Conservation (phyloP, 2,329 filamentous ascomycete species). For the Stachybotrys elegans region DNA sequence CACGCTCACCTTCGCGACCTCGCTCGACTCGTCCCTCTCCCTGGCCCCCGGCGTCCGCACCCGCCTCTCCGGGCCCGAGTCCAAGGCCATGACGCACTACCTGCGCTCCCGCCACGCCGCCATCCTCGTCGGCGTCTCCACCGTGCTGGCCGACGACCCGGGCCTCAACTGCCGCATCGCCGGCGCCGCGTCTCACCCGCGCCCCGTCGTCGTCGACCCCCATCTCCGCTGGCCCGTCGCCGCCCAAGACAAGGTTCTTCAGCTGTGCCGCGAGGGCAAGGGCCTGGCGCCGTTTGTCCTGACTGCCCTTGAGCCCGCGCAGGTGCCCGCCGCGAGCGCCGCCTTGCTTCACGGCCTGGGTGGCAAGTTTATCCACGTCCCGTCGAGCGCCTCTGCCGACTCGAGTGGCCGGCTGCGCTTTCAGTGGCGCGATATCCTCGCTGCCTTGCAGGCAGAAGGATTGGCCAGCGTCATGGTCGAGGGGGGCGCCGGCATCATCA, state of each 20-base stretch:
- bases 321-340: conserved; percentile 38
- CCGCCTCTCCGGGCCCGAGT: conserved; percentile 71
- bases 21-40: conserved; percentile 76
- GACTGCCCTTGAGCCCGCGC: conserved; percentile 37
- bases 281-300: conserved; percentile 74
- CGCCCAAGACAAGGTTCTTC: conserved; percentile 58
- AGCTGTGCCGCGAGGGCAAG: conserved; percentile 55
- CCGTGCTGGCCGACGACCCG: conserved; percentile 79
- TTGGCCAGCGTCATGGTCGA: conserved; percentile 86
- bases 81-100: conserved; percentile 91
- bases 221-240: conserved; percentile 64
- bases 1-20: conserved; percentile 87
- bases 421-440: conserved; percentile 61
- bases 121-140: conserved; percentile 80
- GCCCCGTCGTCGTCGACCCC: conserved; percentile 80
- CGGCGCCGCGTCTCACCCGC: conserved; percentile 61
- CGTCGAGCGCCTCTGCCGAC: conserved; percentile 21
- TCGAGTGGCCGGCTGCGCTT: conserved; percentile 39
- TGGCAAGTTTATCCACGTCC: conserved; percentile 45
- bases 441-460: conserved; percentile 50
- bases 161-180: conserved; percentile 75
- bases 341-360: conserved; percentile 42
- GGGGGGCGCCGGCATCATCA: conserved; percentile 78
- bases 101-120: conserved; percentile 77
- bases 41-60: conserved; percentile 77